These are phyloP conservation scores for Primulina tabacum DNA, from an alignment of 257 asterid genomes.

Conservation along the genomic window DNA sequence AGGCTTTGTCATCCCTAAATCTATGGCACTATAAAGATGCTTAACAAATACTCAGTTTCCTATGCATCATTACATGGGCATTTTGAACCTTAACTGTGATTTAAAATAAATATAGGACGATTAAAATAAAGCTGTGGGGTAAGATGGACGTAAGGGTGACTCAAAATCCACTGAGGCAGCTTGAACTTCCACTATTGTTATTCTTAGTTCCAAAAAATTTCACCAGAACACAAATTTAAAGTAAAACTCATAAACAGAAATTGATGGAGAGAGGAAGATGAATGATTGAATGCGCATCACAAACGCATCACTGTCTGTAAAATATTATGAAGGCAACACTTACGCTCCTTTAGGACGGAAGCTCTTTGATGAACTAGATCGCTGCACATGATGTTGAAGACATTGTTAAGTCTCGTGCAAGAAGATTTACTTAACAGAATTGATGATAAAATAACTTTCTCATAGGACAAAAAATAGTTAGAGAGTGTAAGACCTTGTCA, in stretches of 20 bases:
- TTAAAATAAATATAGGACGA: neutral
- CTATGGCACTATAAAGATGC: neutral
- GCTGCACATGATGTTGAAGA: constrained; percentile 48
- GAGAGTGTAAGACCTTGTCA: constrained; percentile 38
- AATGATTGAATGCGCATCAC: constrained; percentile 7
- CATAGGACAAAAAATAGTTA: constrained; percentile 12
- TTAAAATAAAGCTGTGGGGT: neutral
- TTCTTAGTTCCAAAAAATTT: too few species aligned
- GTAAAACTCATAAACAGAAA: too few species aligned
- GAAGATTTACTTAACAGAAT: constrained; percentile 5
- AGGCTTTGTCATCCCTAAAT: neutral
- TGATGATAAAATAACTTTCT: constrained; percentile 2
- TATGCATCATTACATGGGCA: neutral
- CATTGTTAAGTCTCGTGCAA: constrained; percentile 30
- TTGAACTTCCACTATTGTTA: neutral
- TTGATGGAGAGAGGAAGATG: neutral
- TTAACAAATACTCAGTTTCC: neutral
- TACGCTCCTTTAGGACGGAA: constrained; percentile 53
- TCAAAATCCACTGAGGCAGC: neutral
- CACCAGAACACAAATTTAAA: neutral
- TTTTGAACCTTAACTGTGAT: neutral
- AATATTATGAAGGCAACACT: constrained; percentile 33
- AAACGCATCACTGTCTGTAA: constrained; percentile 11
- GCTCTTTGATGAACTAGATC: constrained; percentile 50
- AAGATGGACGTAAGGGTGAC: too few species aligned